Evolutionary conservation across 805 yeast genomes (phyloP), one percentile per base, ranked within the genome.

Genomic region (Sungouiella thailandica): DNA sequence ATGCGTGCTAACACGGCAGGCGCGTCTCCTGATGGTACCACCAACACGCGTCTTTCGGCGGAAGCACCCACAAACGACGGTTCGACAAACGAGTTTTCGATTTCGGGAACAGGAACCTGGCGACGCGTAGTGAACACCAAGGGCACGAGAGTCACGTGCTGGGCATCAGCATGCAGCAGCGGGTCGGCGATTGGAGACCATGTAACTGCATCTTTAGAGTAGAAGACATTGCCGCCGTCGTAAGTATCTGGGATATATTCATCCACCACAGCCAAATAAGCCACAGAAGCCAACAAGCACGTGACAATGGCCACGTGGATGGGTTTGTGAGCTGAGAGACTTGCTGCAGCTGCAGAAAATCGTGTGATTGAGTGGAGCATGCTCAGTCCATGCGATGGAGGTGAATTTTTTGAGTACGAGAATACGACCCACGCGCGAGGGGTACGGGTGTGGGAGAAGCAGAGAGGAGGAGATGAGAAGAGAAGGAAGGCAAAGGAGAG

Each of bases 281-380:
- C 82, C 34, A 84, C 62, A 3, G 95, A 81, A 2, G 95, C 93
- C 25, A 86, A 55, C 31, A 88, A 60, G 10, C 90, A 71, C 5
- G 87, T 74, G 36, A 76, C 51, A 29, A 87, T 76, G 34, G 89
- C 78, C 35, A 87, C 74, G 59, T 89, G 97, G 46, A 90, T 85
- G 12, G 98, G 98, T 52, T 80, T 74, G 39, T 75, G 74, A 10
- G 95, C 93, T 34, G 90, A 76, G 15, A 71, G 55, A 37, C 64
- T 65, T 29, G 84, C 82, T 34, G 78, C 48, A 27, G 60, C 56
- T 34, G 62, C 45, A 16, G 64, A 57, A 35, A 55, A 54, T 41
- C 48, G 47, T 37, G 59, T 58, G 41, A 62, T 43, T 29, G 47
- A 41, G 35, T 50, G 43, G 41, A 59, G 56, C 66, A 61, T 60